phyloP scores from a whole-genome alignment of 176 grass and related monocot genomes.

The Lolium multiflorum region DNA sequence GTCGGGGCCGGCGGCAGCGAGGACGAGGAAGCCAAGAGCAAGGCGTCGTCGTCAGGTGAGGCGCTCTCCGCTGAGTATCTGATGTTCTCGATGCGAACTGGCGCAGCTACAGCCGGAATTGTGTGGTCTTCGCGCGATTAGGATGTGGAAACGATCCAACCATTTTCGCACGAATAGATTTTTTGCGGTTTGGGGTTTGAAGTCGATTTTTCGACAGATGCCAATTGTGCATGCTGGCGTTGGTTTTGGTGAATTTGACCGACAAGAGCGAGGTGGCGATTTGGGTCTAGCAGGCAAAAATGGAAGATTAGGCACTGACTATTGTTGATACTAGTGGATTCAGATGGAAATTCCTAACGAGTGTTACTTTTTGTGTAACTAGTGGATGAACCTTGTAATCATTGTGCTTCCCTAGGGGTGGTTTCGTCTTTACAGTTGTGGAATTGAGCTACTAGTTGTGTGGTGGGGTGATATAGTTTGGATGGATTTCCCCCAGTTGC shows the following conservation, averaged over 20 bases:
- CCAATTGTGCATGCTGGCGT: not conserved
- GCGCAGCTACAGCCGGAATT: not conserved
- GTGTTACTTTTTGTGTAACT: not conserved
- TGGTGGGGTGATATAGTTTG: not conserved
- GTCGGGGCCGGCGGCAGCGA: constrained; percentile 8
- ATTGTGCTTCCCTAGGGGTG: not conserved
- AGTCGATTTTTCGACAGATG: not conserved
- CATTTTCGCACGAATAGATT: constrained; percentile 14
- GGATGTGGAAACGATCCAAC: not conserved
- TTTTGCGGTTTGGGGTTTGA: not conserved
- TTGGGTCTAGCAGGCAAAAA: not conserved
- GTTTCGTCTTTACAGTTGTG: not conserved
- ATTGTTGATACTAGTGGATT: not conserved
- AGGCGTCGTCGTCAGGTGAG: constrained; percentile 59
- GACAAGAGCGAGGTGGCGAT: not conserved
- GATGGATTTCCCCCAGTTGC: not conserved
- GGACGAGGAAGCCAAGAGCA: constrained; percentile 48
- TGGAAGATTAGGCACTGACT: not conserved
- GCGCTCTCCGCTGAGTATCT: not conserved
- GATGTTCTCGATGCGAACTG: not conserved
- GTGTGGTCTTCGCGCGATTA: constrained; percentile 16
- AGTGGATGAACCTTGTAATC: not conserved
- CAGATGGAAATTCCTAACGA: not conserved
- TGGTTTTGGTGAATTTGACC: not conserved
- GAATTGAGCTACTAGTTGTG: not conserved